Evolutionary conservation across 805 yeast genomes (phyloP), one percentile per base, ranked within the genome.

Genomic region (Debaryomyces castellii): DNA sequence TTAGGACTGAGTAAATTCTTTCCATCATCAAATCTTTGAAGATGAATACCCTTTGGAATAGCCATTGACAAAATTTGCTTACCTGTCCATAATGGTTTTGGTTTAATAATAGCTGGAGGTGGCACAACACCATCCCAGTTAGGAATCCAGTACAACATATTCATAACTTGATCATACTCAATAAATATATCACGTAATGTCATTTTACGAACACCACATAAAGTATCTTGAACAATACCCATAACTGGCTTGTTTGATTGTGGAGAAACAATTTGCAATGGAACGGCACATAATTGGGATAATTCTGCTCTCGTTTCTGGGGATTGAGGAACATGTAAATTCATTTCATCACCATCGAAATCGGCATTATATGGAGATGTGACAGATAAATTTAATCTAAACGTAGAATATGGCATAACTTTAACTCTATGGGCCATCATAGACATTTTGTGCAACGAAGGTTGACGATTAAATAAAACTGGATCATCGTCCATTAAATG

Each of bases 261-360:
- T 10, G 99, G 97, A 14, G 97, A 90, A 33, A 94, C 96, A 77
- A 94, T 94, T 69, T 94, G 99, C 46, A 91, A 76, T 7, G 99
- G 99, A 43, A 94, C 99, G 4, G 97, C 96, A 72, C 97, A 90
- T 58, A 94, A 81, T 65, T 92, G 94, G 25, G 92, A 85, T 53
- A 94, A 76, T 69, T 94, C 99, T 1, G 99, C 97, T 63, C 98
- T 82, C 0, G 99, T 91, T 67, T 94, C 99, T 53, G 91, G 96
- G 7, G 97, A 87, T 67, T 94, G 99, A 3, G 99, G 99, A 55
- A 92, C 99, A 63, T 94, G 99, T 73, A 94, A 85, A 71, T 94
- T 94, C 99, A 94, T 94, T 73, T 94, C 99, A 71, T 94, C 99
- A 78, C 99, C 99, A 75, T 94, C 99, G 76, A 94, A 94, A 85